These are phyloP conservation scores for Heterobasidion annosum DNA, from an alignment of 1,284 basidiomycete species.

Conservation along the genomic window DNA sequence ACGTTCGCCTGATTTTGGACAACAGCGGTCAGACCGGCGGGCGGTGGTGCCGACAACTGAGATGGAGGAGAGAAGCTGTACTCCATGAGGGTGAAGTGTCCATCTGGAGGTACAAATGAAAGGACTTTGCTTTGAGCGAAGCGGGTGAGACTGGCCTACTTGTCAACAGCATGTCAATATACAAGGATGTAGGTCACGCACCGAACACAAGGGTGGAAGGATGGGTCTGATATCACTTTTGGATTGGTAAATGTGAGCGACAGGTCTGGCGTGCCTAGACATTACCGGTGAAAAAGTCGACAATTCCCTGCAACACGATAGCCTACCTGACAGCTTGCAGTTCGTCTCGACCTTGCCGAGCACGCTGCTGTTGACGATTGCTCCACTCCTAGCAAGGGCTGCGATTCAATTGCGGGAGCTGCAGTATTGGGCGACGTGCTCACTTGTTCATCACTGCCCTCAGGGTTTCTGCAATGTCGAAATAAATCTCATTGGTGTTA, in stretches of 20 bases:
- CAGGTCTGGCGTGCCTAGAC: slow-evolving; percentile 80
- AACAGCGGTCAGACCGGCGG: slow-evolving; percentile 12
- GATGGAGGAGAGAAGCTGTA: slow-evolving; percentile 60
- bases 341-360: slow-evolving; percentile 81
- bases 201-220: slow-evolving; percentile 91
- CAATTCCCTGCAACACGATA: neutral
- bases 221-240: slow-evolving; percentile 65
- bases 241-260: slow-evolving; percentile 76
- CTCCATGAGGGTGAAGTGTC: slow-evolving; percentile 80
- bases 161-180: neutral
- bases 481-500: slow-evolving; percentile 89
- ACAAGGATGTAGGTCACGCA: slow-evolving; percentile 23
- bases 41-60: slow-evolving; percentile 11
- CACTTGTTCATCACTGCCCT: slow-evolving; percentile 80
- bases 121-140: slow-evolving; percentile 76
- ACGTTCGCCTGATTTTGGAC: slow-evolving; percentile 34
- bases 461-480: slow-evolving; percentile 84
- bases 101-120: slow-evolving; percentile 94
- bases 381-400: slow-evolving; percentile 55
- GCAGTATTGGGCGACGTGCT: slow-evolving; percentile 13
- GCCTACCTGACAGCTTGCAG: slow-evolving; percentile 67
- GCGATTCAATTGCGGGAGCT: neutral
- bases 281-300: slow-evolving; percentile 1
- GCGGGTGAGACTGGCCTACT: slow-evolving; percentile 52
- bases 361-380: slow-evolving; percentile 62